Evolutionary conservation across 2,329 filamentous ascomycete species (phyloP).

Genomic region (Trichoderma semiorbis): DNA sequence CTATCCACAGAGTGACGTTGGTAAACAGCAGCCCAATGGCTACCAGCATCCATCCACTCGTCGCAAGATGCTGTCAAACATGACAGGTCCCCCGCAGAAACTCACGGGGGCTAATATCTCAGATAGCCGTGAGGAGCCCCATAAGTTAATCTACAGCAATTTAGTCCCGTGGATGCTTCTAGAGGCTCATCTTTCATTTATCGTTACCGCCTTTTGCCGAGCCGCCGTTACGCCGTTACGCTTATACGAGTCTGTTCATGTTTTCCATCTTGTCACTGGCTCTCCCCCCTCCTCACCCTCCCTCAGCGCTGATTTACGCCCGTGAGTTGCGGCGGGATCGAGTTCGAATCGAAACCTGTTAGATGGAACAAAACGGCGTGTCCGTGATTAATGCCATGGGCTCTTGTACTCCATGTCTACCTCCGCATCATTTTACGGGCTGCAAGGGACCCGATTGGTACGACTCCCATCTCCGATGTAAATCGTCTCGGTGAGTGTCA

Average conservation of each 20-base stretch:
- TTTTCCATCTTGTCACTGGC: background rate
- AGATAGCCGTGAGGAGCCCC: slow-evolving; percentile 18
- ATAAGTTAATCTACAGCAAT: slow-evolving; percentile 5
- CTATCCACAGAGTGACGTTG: background rate
- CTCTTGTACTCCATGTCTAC: background rate
- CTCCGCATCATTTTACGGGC: slow-evolving; percentile 1
- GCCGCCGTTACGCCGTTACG: slow-evolving; percentile 8
- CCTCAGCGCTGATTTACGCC: background rate
- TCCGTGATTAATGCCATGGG: background rate
- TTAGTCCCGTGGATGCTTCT: slow-evolving; percentile 8
- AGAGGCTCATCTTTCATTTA: slow-evolving; percentile 9
- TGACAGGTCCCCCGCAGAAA: slow-evolving; percentile 20
- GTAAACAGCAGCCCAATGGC: background rate
- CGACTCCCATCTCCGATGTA: slow-evolving; percentile 12
- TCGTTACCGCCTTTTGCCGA: slow-evolving; percentile 13
- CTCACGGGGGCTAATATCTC: slow-evolving; percentile 12
- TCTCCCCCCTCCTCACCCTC: background rate
- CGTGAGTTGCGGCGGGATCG: background rate
- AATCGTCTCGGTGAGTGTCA: slow-evolving; percentile 9
- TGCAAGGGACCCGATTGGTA: slow-evolving; percentile 13
- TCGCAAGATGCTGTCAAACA: slow-evolving; percentile 18
- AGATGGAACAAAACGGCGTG: background rate
- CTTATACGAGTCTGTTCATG: background rate
- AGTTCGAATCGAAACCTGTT: background rate
- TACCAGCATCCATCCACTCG: slow-evolving; percentile 14